These are phyloP conservation scores for Sarcodon aspratus DNA, from an alignment of 768 basidiomycete species.

Conservation along the genomic window DNA sequence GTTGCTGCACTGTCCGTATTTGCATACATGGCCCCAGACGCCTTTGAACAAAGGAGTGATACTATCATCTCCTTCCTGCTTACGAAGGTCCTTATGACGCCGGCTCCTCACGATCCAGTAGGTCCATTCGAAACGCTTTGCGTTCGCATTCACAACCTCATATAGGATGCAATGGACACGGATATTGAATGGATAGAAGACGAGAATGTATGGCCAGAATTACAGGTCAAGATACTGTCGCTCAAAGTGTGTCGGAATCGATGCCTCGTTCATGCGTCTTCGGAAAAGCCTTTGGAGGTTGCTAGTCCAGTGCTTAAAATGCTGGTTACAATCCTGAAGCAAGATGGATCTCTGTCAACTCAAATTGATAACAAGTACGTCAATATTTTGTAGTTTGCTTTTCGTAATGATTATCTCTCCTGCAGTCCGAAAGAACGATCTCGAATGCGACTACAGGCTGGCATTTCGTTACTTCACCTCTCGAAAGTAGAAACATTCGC, in stretches of 20 bases:
- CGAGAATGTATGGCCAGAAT: constrained; percentile 39
- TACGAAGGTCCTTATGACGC: constrained; percentile 58
- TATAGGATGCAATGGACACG: constrained; percentile 43
- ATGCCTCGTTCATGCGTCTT: constrained; percentile 52
- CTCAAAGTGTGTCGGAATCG: constrained; percentile 80
- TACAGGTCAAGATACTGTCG: constrained; percentile 61
- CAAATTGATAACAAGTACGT: constrained; percentile 40
- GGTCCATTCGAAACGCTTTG: constrained; percentile 9
- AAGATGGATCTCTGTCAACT: constrained; percentile 55
- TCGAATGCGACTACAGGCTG: constrained; percentile 77
- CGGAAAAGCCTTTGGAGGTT: constrained; percentile 51
- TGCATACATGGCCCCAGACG: constrained; percentile 51
- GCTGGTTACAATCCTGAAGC: constrained; percentile 57
- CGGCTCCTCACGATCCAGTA: constrained; percentile 34
- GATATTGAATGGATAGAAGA: constrained; percentile 76
- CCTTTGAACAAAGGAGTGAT: constrained; percentile 74
- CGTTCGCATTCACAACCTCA: neutral
- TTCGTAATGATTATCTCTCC: constrained; percentile 7
- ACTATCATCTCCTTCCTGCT: constrained; percentile 61
- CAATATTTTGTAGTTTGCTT: neutral
- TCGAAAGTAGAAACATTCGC: constrained; percentile 48
- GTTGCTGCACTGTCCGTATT: constrained; percentile 68
- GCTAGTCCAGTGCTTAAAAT: constrained; percentile 70
- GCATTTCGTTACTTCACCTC: constrained; percentile 70
- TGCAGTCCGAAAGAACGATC: constrained; percentile 47